Evolutionary conservation across 2,329 filamentous ascomycete species (phyloP), one percentile per base, ranked within the genome.

Genomic region (Fusarium goolgardi): DNA sequence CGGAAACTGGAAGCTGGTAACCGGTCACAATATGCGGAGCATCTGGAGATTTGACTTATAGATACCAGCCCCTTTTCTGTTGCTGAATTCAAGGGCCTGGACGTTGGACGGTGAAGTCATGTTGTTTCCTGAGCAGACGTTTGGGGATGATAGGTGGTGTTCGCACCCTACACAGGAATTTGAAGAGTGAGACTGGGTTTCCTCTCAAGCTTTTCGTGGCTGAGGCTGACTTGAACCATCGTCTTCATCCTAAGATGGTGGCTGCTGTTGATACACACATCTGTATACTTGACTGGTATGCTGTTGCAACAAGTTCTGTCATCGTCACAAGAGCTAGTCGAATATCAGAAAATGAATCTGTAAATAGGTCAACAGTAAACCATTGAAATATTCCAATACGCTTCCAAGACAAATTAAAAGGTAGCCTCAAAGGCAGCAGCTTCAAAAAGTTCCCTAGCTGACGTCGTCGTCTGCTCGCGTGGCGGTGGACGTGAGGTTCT

Each of bases 371-470:
- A 20, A 29, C 16, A 41, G 27, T 15, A 41, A 20, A 18, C 20
- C 39, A 34, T 32, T 45, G 45, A 54, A 44, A 63, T 27, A 52
- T 15, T 34, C 20, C 16, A 13, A 61, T 25, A 20, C 32, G 45
- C 34, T 21, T 65, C 63, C 60, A 73, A 73, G 65, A 61, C 35
- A 63, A 15, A 52, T 62, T 64, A 51, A 59, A 71, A 54, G 58
- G 65, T 72, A 73, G 71, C 71, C 71, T 73, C 60, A 56, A 50
- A 73, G 71, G 71, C 71, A 72, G 25, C 71, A 71, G 69, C 45
- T 69, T 73, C 65, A 61, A 47, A 72, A 71, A 59, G 63, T 62
- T 63, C 62, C 54, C 49, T 60, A 60, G 71, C 71, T 73, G 68
- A 71, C 70, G 69, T 73, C 61, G 61, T 62, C 60, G 45, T 58